Evolutionary conservation across 441 rosid genomes (phyloP), one percentile per base, ranked within the genome.

Genomic region (Populus hybrid): DNA sequence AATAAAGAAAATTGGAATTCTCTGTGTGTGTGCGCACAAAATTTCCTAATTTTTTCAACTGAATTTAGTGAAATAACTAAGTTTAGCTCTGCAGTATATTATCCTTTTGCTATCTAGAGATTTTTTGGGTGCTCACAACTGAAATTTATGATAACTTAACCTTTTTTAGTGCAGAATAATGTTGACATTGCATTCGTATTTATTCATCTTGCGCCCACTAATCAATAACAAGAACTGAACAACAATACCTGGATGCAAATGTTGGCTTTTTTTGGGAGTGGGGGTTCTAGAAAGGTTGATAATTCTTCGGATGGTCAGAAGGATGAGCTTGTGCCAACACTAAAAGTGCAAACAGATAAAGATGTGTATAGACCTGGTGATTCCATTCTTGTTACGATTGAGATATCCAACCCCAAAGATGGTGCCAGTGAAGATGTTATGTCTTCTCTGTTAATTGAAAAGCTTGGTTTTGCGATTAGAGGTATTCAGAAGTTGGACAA

Each of bases 351-450:
- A 69, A 87, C 93, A 1, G 97, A 94, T 81, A 87, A 82, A 83
- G 92, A 94, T 78, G 94, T 92, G 14, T 96, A 96, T 71, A 90
- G 97, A 82, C 98, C 99, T 69, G 98, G 97, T 28, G 99, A 94
- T 80, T 85, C 87, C 59, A 59, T 96, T 63, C 84, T 80, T 82
- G 84, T 90, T 40, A 93, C 94, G 11, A 74, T 94, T 24, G 97
- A 93, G 85, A 88, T 94, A 76, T 83, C 79, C 76, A 85, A 84
- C 59, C 83, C 90, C 59, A 57, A 69, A 26, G 64, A 18, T 38
- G 84, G 64, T 77, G 69, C 69, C 68, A 77, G 53, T 26, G 84
- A 74, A 66, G 85, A 72, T 40, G 46, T 18, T 69, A 73, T 64
- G 57, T 84, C 85, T 76, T 89, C 92, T 0, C 70, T 95, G 23